These are phyloP conservation scores for Colletotrichum sp. DNA, from an alignment of 2,329 filamentous ascomycete species.

Conservation along the genomic window DNA sequence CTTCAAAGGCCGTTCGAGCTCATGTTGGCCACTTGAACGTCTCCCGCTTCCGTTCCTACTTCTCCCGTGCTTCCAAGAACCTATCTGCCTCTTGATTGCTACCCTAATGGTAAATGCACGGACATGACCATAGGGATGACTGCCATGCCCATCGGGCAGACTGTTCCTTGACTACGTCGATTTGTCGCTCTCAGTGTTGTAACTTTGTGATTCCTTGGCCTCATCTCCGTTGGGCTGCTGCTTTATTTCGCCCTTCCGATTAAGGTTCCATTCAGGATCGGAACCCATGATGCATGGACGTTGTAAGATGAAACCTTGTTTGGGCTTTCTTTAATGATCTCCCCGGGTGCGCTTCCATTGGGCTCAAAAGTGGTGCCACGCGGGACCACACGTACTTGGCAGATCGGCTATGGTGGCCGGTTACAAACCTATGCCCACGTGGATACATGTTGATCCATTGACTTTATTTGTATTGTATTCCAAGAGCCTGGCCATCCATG, in stretches of 20 bases:
- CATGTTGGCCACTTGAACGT: not conserved
- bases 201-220: not conserved
- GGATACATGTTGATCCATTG: not conserved
- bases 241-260: not conserved
- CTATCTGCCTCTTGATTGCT: not conserved
- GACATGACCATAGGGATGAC: not conserved
- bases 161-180: not conserved
- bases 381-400: not conserved
- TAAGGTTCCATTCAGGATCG: not conserved
- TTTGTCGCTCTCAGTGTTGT: not conserved
- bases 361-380: not conserved
- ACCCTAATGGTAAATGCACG: not conserved
- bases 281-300: not conserved
- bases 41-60: not conserved
- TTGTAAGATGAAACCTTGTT: not conserved
- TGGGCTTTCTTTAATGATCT: not conserved
- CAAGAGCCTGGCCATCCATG: not conserved
- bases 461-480: not conserved
- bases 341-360: not conserved
- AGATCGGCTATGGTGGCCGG: not conserved
- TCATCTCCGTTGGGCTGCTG: not conserved
- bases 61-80: not conserved
- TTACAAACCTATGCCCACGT: not conserved
- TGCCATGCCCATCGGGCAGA: not conserved
- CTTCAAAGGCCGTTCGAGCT: not conserved